Evolutionary conservation across 345 rosid genomes (phyloP), one percentile per base, ranked within the genome.

Genomic region (Populus nigra): DNA sequence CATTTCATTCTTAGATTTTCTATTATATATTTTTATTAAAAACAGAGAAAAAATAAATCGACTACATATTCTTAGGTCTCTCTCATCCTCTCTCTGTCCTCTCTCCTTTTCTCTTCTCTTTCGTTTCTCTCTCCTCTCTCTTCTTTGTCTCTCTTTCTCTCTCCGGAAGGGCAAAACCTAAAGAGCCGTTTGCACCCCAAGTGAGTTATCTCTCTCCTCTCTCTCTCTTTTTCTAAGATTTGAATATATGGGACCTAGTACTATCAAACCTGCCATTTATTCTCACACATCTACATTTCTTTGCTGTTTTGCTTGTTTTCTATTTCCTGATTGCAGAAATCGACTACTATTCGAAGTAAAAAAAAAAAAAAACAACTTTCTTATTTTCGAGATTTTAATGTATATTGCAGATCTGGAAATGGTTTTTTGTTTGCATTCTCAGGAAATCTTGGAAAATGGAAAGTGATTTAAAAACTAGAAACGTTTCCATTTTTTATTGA

Each of bases 121-220:
- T 12, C 35, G 36, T 55, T 23, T 31, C 70, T 45, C 45, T 65
- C 38, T 62, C 55, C 76, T 70, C 68, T 77, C 85, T 84, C 86
- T 27, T 75, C 82, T 49, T 67, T 79, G 66, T 77, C 78, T 86
- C 79, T 85, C 84, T 85, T n/a, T 85, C 89, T 86, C 88, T 87
- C 91, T 87, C 96, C 97, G 76, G 96, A 90, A 91, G 90, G 87
- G 88, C 87, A 86, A 90, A 90, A 89, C 97, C 92, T 86, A 80
- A 89, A 88, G 93, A 80, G 87, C 87, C 90, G 95, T 92, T 91
- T 88, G 78, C 91, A 84, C 83, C 86, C 91, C 85, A 88, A 87
- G 98, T 94, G 91, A 91, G 97, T 90, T 92, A 85, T 91, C 92
- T 90, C 96, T 92, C 91, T 88, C 94, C 86, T 70, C 81, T 81